A percentile compares a stretch with the other conserved stretches of the same genome.
These are phyloP conservation scores for Hirsutella minnesotensis DNA, from an alignment of 2,329 filamentous ascomycete species.

Conservation along the genomic window DNA sequence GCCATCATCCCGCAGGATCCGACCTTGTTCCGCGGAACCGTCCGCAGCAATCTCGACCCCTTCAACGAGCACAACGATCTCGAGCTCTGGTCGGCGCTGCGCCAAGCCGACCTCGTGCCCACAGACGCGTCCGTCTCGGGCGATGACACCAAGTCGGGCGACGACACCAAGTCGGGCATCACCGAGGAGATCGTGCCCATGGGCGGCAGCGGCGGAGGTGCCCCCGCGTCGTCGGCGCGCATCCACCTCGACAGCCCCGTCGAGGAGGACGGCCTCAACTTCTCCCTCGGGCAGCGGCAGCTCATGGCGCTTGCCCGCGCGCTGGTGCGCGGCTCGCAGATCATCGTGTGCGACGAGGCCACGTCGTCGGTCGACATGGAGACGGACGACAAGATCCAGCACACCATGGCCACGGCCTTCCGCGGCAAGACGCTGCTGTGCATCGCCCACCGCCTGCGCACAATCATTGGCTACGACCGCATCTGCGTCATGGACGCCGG, in stretches of 20 bases:
- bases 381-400: slow-evolving; percentile 90
- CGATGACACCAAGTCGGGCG: slow-evolving; percentile 25
- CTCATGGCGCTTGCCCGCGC: slow-evolving; percentile 90
- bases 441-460: slow-evolving; percentile 84
- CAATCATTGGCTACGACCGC: slow-evolving; percentile 86
- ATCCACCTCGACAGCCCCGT: slow-evolving; percentile 77
- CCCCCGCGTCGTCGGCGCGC: slow-evolving; percentile 42
- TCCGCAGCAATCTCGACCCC: slow-evolving; percentile 69
- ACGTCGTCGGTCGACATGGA: slow-evolving; percentile 91
- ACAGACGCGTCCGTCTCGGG: slow-evolving; percentile 48
- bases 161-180: too few species aligned
- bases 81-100: slow-evolving; percentile 65
- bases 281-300: slow-evolving; percentile 88
- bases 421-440: slow-evolving; percentile 78
- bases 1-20: slow-evolving; percentile 76
- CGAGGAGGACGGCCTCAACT: slow-evolving; percentile 92
- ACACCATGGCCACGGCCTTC: slow-evolving; percentile 77
- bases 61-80: slow-evolving; percentile 70
- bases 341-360: slow-evolving; percentile 95
- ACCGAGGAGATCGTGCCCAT: too few species aligned
- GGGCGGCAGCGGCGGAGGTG: slow-evolving; percentile 29
- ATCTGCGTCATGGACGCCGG: slow-evolving; percentile 96
- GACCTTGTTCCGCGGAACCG: slow-evolving; percentile 56
- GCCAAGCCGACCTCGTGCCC: slow-evolving; percentile 62
- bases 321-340: slow-evolving; percentile 73